Base-by-base conservation (phyloP, 805 yeast genomes). In the Schizosaccharomyces cryophilus region DNA sequence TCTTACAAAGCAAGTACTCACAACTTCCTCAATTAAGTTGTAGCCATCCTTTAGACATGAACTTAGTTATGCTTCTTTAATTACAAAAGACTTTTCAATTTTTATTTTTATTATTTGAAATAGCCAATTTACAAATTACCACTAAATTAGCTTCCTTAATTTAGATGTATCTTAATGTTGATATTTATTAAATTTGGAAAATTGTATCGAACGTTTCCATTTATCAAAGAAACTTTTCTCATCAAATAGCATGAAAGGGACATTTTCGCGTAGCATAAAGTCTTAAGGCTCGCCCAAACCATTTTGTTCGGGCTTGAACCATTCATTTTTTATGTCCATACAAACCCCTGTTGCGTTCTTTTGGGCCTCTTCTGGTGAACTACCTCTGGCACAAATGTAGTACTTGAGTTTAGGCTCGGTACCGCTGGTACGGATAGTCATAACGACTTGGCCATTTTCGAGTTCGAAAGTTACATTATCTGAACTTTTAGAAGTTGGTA, bases 361-460 rank as follows among this genome's bases (percentile, higher is more conserved):
- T 0, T 66, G 63, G 3, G 70, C 68, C 0, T 63, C 67, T 55
- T 77, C 85, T 7, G 73, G 69, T 0, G 64, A 60, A 19, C 47
- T 45, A 17, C 35, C 56, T 21, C 56, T 21, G 9, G 56, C 56
- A 29, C 56, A 51, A 42, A 90, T 82, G 71, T 90, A 90, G 0
- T 90, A 85, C 70, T 90, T 90, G 64, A 90, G 74, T 69, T 90
- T 90, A 2, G 96, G 96, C 70, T 90, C 98, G 0, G 98, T 90
- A 11, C 98, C 98, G 2, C 95, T 87, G 0, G 96, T 96, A 61
- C 98, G 77, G 60, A 86, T 81, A 0, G 97, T 89, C 68, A 89
- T 82, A 42, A 95, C 73, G 1, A 87, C 81, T 54, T 74, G 78
- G 1, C 67, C 70, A 5, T 61, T 63, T 17, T 64, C 63, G 26